Percentiles rank a stretch among this genome's conserved stretches.
Conservation (phyloP, 257 asterid genomes). For the Nicotiana sylvestris region DNA sequence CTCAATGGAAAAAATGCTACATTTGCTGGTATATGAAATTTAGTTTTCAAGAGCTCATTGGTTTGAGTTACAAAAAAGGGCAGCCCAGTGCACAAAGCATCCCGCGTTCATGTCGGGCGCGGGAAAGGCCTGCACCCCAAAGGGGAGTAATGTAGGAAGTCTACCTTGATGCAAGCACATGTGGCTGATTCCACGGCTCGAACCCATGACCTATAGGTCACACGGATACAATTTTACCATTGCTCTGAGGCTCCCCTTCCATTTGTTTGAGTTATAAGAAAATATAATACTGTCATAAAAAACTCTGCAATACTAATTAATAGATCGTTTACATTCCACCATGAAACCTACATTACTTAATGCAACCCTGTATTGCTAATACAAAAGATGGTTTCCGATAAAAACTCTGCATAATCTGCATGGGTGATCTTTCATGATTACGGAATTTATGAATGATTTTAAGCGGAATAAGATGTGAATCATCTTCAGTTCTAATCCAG, state of each 20-base stretch:
- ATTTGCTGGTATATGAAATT: neutral
- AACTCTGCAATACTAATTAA: neutral
- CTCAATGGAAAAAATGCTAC: neutral
- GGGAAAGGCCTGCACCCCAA: too few species aligned
- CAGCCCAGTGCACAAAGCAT: too few species aligned
- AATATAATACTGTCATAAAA: neutral
- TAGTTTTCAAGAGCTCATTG: neutral
- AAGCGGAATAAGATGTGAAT: neutral
- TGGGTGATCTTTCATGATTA: neutral
- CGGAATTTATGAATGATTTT: neutral
- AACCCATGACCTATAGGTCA: too few species aligned
- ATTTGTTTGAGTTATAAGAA: neutral
- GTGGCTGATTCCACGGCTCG: too few species aligned
- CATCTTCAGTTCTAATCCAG: too few species aligned
- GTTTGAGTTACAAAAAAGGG: neutral
- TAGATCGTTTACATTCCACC: neutral
- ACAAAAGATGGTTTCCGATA: neutral
- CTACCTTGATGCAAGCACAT: too few species aligned
- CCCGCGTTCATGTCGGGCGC: too few species aligned
- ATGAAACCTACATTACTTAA: neutral
- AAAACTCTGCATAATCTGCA: neutral
- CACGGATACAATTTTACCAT: too few species aligned
- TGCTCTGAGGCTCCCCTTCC: too few species aligned
- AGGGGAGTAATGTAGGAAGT: too few species aligned
- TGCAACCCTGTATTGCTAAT: neutral